A percentile compares a stretch with the other conserved stretches of the same genome.
Evolutionary conservation across 768 basidiomycete species (phyloP).

Genomic region (Russula vinacea): DNA sequence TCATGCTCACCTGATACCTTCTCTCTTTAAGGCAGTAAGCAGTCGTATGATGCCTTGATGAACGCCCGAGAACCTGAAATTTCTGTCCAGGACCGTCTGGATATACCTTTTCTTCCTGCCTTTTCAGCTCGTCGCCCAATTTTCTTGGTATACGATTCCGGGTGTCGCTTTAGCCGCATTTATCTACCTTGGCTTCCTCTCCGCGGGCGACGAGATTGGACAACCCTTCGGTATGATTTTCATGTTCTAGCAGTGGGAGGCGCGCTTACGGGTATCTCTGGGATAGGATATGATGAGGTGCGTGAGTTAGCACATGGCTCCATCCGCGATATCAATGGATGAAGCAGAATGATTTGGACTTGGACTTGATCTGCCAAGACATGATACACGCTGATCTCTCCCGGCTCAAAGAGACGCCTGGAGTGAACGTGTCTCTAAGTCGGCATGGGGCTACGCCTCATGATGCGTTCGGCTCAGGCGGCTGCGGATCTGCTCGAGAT

Average conservation of each 20-base stretch:
- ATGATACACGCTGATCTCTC: constrained; percentile 58
- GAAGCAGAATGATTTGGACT: constrained; percentile 60
- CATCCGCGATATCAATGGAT: neutral
- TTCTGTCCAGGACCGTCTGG: constrained; percentile 54
- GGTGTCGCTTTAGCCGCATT: constrained; percentile 64
- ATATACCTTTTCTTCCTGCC: constrained; percentile 74
- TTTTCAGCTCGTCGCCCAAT: constrained; percentile 64
- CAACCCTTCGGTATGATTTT: constrained; percentile 56
- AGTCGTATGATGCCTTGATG: neutral
- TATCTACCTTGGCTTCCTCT: constrained; percentile 74
- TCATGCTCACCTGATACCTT: neutral
- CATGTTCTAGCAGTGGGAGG: neutral
- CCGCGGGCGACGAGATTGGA: constrained; percentile 68
- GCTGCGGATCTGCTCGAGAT: constrained; percentile 12
- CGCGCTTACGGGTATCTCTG: neutral
- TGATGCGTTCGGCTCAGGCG: neutral
- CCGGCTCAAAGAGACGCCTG: constrained; percentile 50
- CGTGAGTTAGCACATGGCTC: constrained; percentile 24
- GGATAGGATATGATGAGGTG: constrained; percentile 58
- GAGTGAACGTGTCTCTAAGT: constrained; percentile 48
- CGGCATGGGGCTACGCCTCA: constrained; percentile 22
- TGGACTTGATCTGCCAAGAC: constrained; percentile 59
- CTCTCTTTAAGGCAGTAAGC: constrained; percentile 10
- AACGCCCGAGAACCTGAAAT: neutral
- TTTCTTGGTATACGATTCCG: constrained; percentile 63